phyloP scores from a whole-genome alignment of 371 early-diverging fungal genomes.

The Mortierella polycephala region DNA sequence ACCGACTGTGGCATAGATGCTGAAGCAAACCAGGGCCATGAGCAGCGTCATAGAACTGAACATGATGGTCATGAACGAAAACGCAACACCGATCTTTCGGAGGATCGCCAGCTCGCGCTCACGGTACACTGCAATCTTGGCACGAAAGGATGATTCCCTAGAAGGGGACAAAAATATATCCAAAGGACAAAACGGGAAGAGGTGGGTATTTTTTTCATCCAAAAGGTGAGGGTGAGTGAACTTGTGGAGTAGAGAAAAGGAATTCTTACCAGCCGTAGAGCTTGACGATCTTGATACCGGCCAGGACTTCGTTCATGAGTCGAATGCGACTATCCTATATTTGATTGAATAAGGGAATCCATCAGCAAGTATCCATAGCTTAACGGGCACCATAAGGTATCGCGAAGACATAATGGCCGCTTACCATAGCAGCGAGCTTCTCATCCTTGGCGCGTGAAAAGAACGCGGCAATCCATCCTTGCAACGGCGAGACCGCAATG shows the following conservation, averaged over 20 bases:
- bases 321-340: conserved; percentile 34
- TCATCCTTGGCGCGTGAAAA: conserved; percentile 62
- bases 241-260: no score
- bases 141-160: conserved; percentile 33
- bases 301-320: conserved; percentile 53
- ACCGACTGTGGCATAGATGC: conserved; percentile 37
- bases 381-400: no score
- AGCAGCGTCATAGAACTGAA: conserved; percentile 38
- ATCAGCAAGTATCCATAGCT: background rate
- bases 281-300: conserved; percentile 69
- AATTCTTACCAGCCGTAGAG: conserved; percentile 31
- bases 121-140: conserved; percentile 23
- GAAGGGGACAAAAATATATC: background rate
- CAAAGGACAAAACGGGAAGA: no score
- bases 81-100: conserved; percentile 63
- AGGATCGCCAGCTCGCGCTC: conserved; percentile 69
- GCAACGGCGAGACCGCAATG: conserved; percentile 22
- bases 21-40: conserved; percentile 38
- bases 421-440: conserved; percentile 59
- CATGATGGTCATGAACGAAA: conserved; percentile 41
- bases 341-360: background rate
- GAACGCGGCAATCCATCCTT: conserved; percentile 30
- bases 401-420: background rate
- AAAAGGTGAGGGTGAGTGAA: no score
- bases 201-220: no score